Conservation (phyloP, 805 yeast species). For the Komagataella mondaviorum region DNA sequence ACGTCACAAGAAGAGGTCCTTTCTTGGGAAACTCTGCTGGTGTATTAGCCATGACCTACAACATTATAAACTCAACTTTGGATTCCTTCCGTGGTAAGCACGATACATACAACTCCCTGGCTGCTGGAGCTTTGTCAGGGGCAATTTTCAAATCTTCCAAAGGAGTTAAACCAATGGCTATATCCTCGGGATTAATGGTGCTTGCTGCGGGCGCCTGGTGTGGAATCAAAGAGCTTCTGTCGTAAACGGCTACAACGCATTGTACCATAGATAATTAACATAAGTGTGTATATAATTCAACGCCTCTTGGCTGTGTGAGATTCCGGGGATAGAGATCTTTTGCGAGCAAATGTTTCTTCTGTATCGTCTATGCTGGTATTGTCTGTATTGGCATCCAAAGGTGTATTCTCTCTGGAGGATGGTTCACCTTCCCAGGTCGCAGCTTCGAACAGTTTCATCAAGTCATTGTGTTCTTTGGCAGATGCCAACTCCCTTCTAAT, state of each 20-base stretch:
- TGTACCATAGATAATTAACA: not conserved
- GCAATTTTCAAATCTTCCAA: constrained; percentile 78
- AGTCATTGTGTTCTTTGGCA: not conserved
- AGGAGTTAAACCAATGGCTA: constrained; percentile 81
- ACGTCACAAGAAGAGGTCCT: constrained; percentile 92
- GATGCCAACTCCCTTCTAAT: not conserved
- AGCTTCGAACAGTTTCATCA: not conserved
- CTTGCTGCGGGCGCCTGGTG: constrained; percentile 90
- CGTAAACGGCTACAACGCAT: not conserved
- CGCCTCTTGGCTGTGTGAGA: not conserved
- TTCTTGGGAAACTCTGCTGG: constrained; percentile 93
- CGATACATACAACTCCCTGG: constrained; percentile 72
- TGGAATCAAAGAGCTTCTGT: constrained; percentile 41
- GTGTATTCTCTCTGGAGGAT: not conserved
- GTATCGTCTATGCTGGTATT: not conserved
- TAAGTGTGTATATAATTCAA: not conserved
- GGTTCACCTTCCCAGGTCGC: not conserved
- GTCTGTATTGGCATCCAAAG: not conserved
- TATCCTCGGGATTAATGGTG: constrained; percentile 76
- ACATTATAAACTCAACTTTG: constrained; percentile 66
- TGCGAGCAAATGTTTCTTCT: not conserved
- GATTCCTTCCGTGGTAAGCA: constrained; percentile 81
- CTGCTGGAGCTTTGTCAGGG: constrained; percentile 86
- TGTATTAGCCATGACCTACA: constrained; percentile 81
- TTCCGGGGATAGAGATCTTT: not conserved